phyloP scores from a whole-genome alignment of 148 eudicot genomes.

The Cornus suecica region DNA sequence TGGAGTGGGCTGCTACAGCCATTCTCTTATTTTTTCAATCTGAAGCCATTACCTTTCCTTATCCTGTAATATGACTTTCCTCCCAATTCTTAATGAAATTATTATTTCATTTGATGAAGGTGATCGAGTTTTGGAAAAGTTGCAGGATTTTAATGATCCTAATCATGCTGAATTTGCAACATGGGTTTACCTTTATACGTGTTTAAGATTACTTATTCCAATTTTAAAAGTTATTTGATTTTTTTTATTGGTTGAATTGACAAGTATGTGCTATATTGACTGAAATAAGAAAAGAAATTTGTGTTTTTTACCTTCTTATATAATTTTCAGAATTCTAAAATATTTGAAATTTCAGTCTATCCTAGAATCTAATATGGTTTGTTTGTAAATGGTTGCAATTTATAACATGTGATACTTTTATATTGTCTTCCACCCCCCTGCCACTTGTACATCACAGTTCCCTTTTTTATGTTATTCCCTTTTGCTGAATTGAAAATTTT shows the following conservation, averaged over 20 bases:
- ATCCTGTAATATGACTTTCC: no score
- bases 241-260: neutral
- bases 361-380: neutral
- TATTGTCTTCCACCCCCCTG: slow-evolving; percentile 1
- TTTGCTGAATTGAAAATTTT: neutral
- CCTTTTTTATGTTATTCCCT: neutral
- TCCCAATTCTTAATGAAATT: no score
- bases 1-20: no score
- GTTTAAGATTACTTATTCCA: neutral
- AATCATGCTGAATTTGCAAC: neutral
- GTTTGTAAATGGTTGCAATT: neutral
- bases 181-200: neutral
- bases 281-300: no score
- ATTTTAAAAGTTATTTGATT: neutral
- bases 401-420: neutral
- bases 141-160: neutral
- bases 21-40: no score
- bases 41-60: neutral
- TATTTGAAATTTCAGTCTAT: neutral
- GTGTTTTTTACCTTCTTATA: neutral
- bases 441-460: neutral
- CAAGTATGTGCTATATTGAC: neutral
- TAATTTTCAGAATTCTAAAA: neutral
- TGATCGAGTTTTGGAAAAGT: neutral
- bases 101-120: no score